These are phyloP conservation scores for Plasmodium gallinaceum DNA, from an alignment of 169 alveolate species.

Conservation along the genomic window DNA sequence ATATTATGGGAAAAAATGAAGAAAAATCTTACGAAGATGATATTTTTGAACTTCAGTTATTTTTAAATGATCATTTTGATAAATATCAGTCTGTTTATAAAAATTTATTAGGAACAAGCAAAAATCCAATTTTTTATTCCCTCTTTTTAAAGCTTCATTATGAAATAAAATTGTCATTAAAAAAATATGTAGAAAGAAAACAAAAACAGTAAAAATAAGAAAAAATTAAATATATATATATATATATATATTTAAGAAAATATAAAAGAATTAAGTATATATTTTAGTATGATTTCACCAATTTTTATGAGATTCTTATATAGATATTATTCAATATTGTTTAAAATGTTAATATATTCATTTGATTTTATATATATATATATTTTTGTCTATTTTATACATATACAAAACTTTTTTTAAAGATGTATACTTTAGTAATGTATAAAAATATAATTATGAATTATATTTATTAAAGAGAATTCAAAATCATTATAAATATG, in stretches of 20 bases:
- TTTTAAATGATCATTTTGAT: constrained; percentile 57
- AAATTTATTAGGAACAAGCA: constrained; percentile 31
- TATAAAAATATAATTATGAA: no score
- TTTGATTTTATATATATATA: no score
- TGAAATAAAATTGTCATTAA: constrained; percentile 44
- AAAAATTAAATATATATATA: background rate
- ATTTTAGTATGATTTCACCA: no score
- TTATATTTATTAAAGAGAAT: no score
- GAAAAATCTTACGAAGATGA: constrained; percentile 15
- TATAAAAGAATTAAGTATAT: background rate
- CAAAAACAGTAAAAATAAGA: background rate
- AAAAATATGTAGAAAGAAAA: constrained; percentile 1
- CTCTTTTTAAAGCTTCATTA: constrained; percentile 37
- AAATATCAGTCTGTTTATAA: constrained; percentile 40
- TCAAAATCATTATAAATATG: no score
- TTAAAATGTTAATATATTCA: no score
- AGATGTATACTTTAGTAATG: no score
- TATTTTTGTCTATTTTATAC: no score
- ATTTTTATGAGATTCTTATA: no score
- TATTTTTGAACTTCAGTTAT: constrained; percentile 24
- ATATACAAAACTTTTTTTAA: no score
- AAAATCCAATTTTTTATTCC: constrained; percentile 21
- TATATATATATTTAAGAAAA: background rate
- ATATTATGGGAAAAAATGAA: background rate
- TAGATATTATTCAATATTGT: no score